Conservation (phyloP, 106 monocot species). For the Platanthera zijinensis region DNA sequence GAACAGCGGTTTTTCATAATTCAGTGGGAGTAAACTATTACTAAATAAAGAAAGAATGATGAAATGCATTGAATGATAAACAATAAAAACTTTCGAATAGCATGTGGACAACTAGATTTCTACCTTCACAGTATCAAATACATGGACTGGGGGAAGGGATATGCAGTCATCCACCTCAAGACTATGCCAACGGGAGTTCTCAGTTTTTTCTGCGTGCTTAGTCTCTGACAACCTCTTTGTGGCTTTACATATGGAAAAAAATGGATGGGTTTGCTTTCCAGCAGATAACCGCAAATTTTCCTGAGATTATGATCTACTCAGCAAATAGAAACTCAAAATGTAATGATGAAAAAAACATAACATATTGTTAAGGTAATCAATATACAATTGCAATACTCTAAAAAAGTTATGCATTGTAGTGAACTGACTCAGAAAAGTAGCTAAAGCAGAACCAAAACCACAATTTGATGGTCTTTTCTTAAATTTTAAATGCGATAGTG, state of each 20-base stretch:
- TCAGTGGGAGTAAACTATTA: neutral
- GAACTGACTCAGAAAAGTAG: neutral
- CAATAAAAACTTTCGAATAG: neutral
- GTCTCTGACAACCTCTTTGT: slow-evolving; percentile 24
- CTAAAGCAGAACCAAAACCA: neutral
- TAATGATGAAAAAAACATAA: neutral
- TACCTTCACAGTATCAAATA: slow-evolving; percentile 47
- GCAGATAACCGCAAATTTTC: slow-evolving; percentile 48
- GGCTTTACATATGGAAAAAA: slow-evolving; percentile 49
- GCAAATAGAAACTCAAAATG: slow-evolving; percentile 2
- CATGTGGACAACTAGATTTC: neutral
- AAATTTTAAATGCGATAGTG: too few relatives aligned
- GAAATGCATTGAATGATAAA: neutral
- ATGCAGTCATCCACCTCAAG: slow-evolving; percentile 18
- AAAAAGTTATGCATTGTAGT: neutral
- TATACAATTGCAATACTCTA: neutral
- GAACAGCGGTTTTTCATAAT: slow-evolving; percentile 5
- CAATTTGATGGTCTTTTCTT: neutral
- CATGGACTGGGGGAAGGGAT: slow-evolving; percentile 59
- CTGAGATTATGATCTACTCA: slow-evolving; percentile 21
- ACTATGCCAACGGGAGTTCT: slow-evolving; percentile 14
- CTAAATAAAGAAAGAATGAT: neutral
- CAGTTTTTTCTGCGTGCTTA: slow-evolving; percentile 17
- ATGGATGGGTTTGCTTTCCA: slow-evolving; percentile 78
- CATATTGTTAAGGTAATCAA: neutral